Evolutionary conservation across 2,329 filamentous ascomycete species (phyloP), one percentile per base, ranked within the genome.

Genomic region (Parastagonospora nodorum): DNA sequence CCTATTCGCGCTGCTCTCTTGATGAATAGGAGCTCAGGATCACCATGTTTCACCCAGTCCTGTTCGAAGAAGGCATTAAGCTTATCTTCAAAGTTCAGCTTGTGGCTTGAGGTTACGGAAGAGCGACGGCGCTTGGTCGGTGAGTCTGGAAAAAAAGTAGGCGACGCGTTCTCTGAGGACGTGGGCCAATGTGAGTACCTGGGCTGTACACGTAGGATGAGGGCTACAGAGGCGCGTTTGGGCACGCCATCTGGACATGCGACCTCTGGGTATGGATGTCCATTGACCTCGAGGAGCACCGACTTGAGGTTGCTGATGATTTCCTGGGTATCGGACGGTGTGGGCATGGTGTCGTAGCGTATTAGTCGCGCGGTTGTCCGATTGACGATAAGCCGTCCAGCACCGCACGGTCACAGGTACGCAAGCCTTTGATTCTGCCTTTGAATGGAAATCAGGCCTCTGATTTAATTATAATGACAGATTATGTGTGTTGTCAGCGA

Each of bases 1-100:
- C 86, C 85, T 47, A 80, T 77, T 32, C 87, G 77, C 4, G 85
- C 80, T 2, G 87, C 83, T 39, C 87, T 77, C 66, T 89, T 89
- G 69, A 89, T 89, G 68, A 89, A 88, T 3, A 89, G 77, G n/a
- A 86, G 76, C 68, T 89, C 87, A 0, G 86, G 83, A 53, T 86
- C 83, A 19, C 86, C 86, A 67, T 86, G 74, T 57, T 82, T 79
- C 6, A 87, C 84, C 87, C 87, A 89, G 12, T 79, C 68, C 60
- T 86, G 84, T 1, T 76, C 73, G 65, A 88, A 89, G 74, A 88
- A 88, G 8, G 77, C 70, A 29, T 82, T 73, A 31, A 86, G 55
- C 33, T 79, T 75, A 33, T 79, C 70, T 48, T 75, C 59, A 32
- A 72, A 66, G 10, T 67, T 67, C 9, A 67, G 58, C 33, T 68